Evolutionary conservation across 805 yeast genomes (phyloP), one percentile per base, ranked within the genome.

Genomic region (Nakazawaea molendinolei): DNA sequence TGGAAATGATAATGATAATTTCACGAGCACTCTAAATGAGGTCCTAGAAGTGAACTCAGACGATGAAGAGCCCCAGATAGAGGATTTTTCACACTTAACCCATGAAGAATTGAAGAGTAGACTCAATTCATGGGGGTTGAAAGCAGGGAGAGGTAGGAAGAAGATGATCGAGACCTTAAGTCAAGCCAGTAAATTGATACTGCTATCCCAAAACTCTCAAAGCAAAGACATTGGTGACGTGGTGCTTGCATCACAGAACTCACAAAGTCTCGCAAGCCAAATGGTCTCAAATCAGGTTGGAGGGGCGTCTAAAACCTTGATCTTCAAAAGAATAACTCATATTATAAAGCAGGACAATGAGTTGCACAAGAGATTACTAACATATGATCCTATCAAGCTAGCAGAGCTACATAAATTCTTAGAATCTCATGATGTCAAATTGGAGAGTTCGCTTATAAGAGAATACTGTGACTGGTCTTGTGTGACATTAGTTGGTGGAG

Each of bases 61-160:
- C 14, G 28, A 19, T 5, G 31, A 23, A 10, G 14, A 18, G 20
- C 20, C 18, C 26, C 16, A 19, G 23, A 31, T 33, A 8, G 32
- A 28, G 16, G 49, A 51, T 14, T 31, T 42, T 52, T 19, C 32
- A 5, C 14, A 32, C 6, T 28, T 23, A 2, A 43, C 48, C 3
- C 40, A 43, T 8, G 44, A 43, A 8, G 51, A 55, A 29, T 36
- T 57, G 21, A 51, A 44, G 26, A 39, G 42, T 16, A 52, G 51
- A 34, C 47, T 64, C 32, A 40, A 41, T 7, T 49, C 45, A 15
- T 63, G 67, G 67, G 67, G 63, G 1, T 43, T 67, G 35, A 64
- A 63, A 38, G 64, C 65, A 2, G 51, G 49, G 5, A 55, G 48
- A 43, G 49, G 60, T 7, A 51, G 56, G 36, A 36, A 39, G 6